Base-by-base conservation (phyloP, 202 grass and related monocot species). In the Tripidium arundinaceum region DNA sequence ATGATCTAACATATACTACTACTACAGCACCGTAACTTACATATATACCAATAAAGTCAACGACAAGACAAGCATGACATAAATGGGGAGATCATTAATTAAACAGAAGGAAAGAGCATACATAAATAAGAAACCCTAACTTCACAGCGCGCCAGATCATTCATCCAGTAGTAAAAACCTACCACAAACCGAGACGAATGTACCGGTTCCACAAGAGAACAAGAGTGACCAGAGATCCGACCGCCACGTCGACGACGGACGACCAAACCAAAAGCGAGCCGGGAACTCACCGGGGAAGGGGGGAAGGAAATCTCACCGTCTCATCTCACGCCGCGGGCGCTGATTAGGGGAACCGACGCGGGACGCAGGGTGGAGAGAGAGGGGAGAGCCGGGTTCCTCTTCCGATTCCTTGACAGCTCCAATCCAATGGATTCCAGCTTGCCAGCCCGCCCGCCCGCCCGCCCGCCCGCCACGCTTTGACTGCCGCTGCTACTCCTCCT, bases 291-390 rank as follows among this genome's bases (percentile, higher is more conserved):
- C 6, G 25, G 36, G 62, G 0, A 7, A 46, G 13, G 13, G 43
- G 14, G 63, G 14, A 15, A 15, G 21, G 38, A 21, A 52, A 54
- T 27, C 69, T 38, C 59, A 84, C 62, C 81, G 60, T 75, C 81
- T 52, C 40, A 76, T 78, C 46, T 73, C 55, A 65, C 81, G 62
- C 39, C n/a, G 68, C 61, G 61, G 61, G 8, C 10, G 50, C 16
- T 27, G 19, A 22, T 62, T 12, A 40, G 42, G 42, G 27, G 38
- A 16, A 66, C 54, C 73, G 66, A 28, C 36, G 65, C 4, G 26
- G 45, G 61, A 4, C 18, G 13, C 16, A 13, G 33, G 21, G 61
- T 12, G 10, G 5, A 34, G 45, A 21, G 15, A n/a, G n/a, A n/a
- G n/a, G 16, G 8, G 11, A 13, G 15, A 10, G 46, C n/a, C 43